Percentiles rank a stretch among this genome's conserved stretches.
Evolutionary conservation across 306 rosid species (phyloP).

Genomic region (Cyclanthera cordifolia): DNA sequence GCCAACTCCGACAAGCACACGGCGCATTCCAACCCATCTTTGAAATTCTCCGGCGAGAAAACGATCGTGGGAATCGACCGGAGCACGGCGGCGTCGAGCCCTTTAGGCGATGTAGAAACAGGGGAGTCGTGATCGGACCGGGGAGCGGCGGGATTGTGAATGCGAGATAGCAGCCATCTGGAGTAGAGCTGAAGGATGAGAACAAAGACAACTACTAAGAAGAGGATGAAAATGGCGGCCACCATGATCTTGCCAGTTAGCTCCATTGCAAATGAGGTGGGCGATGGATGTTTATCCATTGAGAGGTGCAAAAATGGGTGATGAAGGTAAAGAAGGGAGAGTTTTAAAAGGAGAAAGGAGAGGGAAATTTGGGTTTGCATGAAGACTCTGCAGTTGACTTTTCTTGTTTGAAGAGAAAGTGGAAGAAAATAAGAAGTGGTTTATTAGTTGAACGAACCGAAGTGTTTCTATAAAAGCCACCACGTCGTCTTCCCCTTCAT

Average conservation of each 20-base stretch:
- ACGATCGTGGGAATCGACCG: conserved; percentile 46
- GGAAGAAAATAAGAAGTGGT: background rate
- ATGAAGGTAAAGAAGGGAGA: background rate
- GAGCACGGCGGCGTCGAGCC: conserved; percentile 60
- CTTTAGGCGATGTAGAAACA: conserved; percentile 22
- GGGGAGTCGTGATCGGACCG: conserved; percentile 3
- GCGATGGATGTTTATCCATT: conserved; percentile 31
- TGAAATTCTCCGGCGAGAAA: conserved; percentile 45
- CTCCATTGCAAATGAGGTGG: conserved; percentile 29
- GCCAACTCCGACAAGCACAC: conserved; percentile 72
- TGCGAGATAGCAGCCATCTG: conserved; percentile 49
- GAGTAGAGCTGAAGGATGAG: conserved; percentile 68
- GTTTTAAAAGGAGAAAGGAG: background rate
- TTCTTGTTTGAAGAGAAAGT: background rate
- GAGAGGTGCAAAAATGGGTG: too few species aligned
- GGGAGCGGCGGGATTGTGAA: conserved; percentile 19
- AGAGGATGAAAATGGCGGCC: conserved; percentile 53
- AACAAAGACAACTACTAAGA: conserved; percentile 51
- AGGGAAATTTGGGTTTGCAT: background rate
- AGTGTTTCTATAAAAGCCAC: background rate
- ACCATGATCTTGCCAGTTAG: conserved; percentile 64
- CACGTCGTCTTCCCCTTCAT: conserved; percentile 1
- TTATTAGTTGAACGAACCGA: conserved; percentile 1
- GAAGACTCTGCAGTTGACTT: background rate
- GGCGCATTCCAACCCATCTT: conserved; percentile 81